phyloP scores from a whole-genome alignment of 1,284 basidiomycete genomes.

The Apiotrichum siamense region DNA sequence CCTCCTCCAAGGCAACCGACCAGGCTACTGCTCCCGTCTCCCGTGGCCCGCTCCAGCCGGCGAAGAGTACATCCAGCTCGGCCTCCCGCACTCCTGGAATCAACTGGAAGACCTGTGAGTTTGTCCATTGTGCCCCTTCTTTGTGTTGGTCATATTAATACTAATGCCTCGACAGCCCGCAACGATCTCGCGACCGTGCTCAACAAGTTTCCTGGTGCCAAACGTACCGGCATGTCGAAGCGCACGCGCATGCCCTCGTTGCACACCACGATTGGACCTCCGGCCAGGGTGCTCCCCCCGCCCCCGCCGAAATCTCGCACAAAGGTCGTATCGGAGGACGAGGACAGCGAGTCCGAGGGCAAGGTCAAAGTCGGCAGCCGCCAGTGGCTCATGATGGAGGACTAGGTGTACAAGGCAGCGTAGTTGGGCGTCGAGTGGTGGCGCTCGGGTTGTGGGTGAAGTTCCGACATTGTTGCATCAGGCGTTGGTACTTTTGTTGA shows the following conservation, averaged over 20 bases:
- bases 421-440: neutral
- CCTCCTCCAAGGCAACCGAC: neutral
- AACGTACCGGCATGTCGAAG: slow-evolving; percentile 40
- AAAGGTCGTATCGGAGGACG: slow-evolving; percentile 41
- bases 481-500: too few relatives aligned
- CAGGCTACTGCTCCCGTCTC: neutral
- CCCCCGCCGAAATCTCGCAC: slow-evolving; percentile 40
- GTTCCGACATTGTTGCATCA: neutral
- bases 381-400: slow-evolving; percentile 45
- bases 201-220: slow-evolving; percentile 37
- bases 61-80: slow-evolving; percentile 6
- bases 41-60: slow-evolving; percentile 1
- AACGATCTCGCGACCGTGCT: slow-evolving; percentile 39
- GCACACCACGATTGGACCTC: slow-evolving; percentile 41
- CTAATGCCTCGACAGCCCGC: slow-evolving; percentile 25
- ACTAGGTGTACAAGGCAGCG: slow-evolving; percentile 14
- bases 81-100: slow-evolving; percentile 20
- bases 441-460: neutral
- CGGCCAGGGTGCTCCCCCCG: slow-evolving; percentile 41
- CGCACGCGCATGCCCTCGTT: slow-evolving; percentile 35
- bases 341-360: slow-evolving; percentile 29
- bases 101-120: slow-evolving; percentile 37
- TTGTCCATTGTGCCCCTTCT: too few relatives aligned
- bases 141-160: neutral
- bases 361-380: slow-evolving; percentile 27